Evolutionary conservation across 805 yeast species (phyloP).

Genomic region (Sugiyamaella valdiviana): DNA sequence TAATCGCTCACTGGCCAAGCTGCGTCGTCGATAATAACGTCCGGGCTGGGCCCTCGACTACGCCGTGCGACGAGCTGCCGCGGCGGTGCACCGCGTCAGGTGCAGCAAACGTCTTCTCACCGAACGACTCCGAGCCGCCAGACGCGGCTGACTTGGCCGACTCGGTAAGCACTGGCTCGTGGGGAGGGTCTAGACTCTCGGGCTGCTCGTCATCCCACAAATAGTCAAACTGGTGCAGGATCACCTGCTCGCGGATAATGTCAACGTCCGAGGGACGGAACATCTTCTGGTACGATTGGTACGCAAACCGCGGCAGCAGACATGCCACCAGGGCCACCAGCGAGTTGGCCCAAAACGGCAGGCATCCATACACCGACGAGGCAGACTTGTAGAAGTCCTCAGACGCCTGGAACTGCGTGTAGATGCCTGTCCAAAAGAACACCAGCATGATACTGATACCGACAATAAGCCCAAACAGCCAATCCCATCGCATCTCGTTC

Average conservation of each 20-base stretch:
- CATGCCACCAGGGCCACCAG: constrained; percentile 48
- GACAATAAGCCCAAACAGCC: constrained; percentile 49
- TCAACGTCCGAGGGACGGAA: constrained; percentile 58
- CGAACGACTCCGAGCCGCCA: constrained; percentile 4
- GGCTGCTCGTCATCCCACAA: constrained; percentile 7
- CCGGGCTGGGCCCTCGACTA: constrained; percentile 11
- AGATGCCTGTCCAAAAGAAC: constrained; percentile 67
- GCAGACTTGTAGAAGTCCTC: constrained; percentile 59
- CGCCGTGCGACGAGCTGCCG: constrained; percentile 4
- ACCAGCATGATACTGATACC: constrained; percentile 50
- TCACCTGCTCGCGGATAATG: constrained; percentile 52
- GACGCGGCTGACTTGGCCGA: neutral
- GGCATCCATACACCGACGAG: constrained; percentile 50
- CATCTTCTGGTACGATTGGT: constrained; percentile 45
- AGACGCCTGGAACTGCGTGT: constrained; percentile 48
- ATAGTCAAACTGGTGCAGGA: constrained; percentile 39
- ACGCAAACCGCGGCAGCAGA: constrained; percentile 52
- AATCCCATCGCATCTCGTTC: constrained; percentile 68
- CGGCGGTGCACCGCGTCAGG: constrained; percentile 1
- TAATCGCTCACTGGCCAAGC: neutral
- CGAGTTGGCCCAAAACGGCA: constrained; percentile 54
- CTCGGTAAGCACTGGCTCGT: neutral
- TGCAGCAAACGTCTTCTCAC: constrained; percentile 3
- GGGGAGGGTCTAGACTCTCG: neutral
- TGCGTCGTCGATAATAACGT: constrained; percentile 11